Evolutionary conservation across 2,329 filamentous ascomycete genomes (phyloP).

Genomic region (Colletotrichum scovillei): DNA sequence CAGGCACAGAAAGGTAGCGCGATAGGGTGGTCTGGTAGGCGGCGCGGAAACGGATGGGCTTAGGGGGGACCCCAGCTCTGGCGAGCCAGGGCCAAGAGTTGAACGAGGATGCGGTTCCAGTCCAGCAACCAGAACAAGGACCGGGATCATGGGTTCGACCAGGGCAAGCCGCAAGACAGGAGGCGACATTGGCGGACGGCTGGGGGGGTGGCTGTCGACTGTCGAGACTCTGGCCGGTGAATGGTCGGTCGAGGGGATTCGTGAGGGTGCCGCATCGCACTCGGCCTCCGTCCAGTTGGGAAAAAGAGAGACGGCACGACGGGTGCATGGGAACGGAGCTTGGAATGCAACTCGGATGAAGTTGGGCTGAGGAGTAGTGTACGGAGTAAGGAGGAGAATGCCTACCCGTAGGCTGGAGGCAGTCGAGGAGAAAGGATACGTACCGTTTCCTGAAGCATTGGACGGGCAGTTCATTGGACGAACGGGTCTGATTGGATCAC

Average conservation of each 20-base stretch:
- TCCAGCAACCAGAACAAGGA: slow-evolving; percentile 19
- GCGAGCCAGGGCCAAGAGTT: slow-evolving; percentile 8
- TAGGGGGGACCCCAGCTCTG: slow-evolving; percentile 6
- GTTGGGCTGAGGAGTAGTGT: background rate
- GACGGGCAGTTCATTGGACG: background rate
- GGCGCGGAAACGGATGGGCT: slow-evolving; percentile 31
- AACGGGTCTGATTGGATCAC: background rate
- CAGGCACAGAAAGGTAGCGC: background rate
- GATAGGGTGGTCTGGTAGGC: background rate
- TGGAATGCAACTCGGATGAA: background rate
- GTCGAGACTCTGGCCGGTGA: background rate
- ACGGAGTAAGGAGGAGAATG: background rate
- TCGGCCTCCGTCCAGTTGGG: slow-evolving; percentile 1
- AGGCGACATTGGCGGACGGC: slow-evolving; percentile 21
- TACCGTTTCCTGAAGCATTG: background rate
- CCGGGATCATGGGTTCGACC: slow-evolving; percentile 29
- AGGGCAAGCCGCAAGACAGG: slow-evolving; percentile 22
- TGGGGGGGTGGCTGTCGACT: slow-evolving; percentile 2
- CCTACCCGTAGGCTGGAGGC: too few relatives aligned
- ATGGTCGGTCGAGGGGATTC: background rate
- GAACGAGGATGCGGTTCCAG: slow-evolving; percentile 6
- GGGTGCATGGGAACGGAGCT: slow-evolving; percentile 6
- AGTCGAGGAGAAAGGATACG: background rate
- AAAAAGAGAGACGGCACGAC: background rate
- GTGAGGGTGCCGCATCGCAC: background rate